Evolutionary conservation across 2,329 filamentous ascomycete species (phyloP), one percentile per base, ranked within the genome.

Genomic region (Aspergillus amoenus): DNA sequence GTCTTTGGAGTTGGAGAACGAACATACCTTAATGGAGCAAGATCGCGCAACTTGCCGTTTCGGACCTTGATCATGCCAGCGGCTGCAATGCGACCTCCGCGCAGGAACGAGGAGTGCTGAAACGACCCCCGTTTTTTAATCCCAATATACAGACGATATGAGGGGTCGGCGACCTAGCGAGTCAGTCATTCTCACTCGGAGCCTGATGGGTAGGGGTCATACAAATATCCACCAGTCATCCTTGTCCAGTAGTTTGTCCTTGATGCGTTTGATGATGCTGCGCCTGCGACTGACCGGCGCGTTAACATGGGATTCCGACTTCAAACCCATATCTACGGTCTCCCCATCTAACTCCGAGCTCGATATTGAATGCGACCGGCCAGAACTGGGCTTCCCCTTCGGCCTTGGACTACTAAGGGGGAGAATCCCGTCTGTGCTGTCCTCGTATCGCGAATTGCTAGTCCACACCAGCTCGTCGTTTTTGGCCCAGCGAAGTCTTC

Each of bases 211-310:
- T 3, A 12, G 32, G 2, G 11, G 11, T 66, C 77, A 64, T 62
- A 82, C 92, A 67, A 96, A 97, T 62, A 96, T 95, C 93, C 93
- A 96, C 4, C 90, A 94, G 68, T 93, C 93, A 61, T 91, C 91
- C 72, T 87, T 89, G 40, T 92, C 89, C 0, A 89, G 87, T 62
- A 90, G 88, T 59, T 67, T 73, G 8, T 90, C 85, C 15, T 94
- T 80, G 5, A 96, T 79, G 61, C 89, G 88, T 72, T 94, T 91
- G 70, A 93, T 84, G 3, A 96, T 81, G 1, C 88, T 87, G 0
- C 88, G 84, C 5, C 84, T 89, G 3, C 92, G 79, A 66, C 91
- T 85, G 47, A 82, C 84, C 55, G 88, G 69, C 60, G 86, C 89
- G 41, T 81, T 79, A 15, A 83, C 61, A 86, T 86, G 24, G 84